These are phyloP conservation scores for Kingdonia uniflora DNA, from an alignment of 164 flowering plant species.

Conservation along the genomic window DNA sequence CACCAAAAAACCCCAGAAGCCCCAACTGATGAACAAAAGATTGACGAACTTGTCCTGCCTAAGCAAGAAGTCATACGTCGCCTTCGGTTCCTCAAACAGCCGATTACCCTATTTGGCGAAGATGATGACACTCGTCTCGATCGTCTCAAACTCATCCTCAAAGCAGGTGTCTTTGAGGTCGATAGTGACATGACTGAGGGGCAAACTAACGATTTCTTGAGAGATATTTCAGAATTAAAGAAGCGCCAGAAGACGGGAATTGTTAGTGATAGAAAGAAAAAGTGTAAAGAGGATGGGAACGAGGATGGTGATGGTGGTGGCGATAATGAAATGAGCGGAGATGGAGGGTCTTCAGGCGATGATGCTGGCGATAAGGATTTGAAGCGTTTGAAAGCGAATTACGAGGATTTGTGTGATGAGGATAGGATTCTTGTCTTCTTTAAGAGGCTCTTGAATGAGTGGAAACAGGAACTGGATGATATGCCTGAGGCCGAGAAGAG, in stretches of 20 bases:
- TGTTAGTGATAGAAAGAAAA: constrained; percentile 62
- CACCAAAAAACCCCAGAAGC: constrained; percentile 19
- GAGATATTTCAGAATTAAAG: constrained; percentile 79
- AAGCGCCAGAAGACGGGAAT: constrained; percentile 91
- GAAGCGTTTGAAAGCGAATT: constrained; percentile 76
- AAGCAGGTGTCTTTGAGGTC: constrained; percentile 76
- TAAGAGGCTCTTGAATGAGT: constrained; percentile 87
- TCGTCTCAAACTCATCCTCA: constrained; percentile 56
- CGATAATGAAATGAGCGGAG: constrained; percentile 63
- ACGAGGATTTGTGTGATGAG: constrained; percentile 82
- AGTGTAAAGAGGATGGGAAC: constrained; percentile 34
- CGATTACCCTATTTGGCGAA: constrained; percentile 87
- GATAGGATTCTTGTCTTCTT: constrained; percentile 91
- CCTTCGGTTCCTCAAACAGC: constrained; percentile 82
- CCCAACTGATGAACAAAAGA: constrained; percentile 74
- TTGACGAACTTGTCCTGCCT: constrained; percentile 74
- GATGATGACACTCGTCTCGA: constrained; percentile 80
- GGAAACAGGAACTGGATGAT: constrained; percentile 84
- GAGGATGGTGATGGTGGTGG: constrained; percentile 49
- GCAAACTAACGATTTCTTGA: constrained; percentile 86
- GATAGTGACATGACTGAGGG: constrained; percentile 97
- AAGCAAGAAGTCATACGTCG: constrained; percentile 81
- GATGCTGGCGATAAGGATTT: constrained; percentile 66
- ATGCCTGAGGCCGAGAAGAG: constrained; percentile 66
- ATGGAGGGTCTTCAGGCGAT: constrained; percentile 60